Conservation (phyloP, 805 yeast genomes). For the Monosporozyma aquatica region DNA sequence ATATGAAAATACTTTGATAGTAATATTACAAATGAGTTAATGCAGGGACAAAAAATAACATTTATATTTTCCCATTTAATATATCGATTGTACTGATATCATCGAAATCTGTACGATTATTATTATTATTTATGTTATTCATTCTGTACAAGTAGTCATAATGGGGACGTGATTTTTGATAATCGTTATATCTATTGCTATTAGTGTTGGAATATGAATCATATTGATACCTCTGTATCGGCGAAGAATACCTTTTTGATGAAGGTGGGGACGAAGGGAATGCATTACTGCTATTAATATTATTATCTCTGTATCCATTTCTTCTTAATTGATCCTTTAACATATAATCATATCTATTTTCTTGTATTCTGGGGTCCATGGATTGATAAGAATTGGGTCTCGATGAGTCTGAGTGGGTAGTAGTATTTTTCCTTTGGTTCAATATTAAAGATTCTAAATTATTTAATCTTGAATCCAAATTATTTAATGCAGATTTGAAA, state of each 20-base stretch:
- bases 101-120: background rate
- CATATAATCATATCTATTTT: slow-evolving; percentile 6
- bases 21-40: background rate
- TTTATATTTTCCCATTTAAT: slow-evolving; percentile 1
- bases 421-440: too few relatives aligned
- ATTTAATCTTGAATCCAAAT: slow-evolving; percentile 1
- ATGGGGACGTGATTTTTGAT: too few relatives aligned
- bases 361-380: background rate
- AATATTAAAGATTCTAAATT: background rate
- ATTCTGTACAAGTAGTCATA: too few relatives aligned
- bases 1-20: background rate
- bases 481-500: background rate
- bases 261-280: background rate
- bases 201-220: too few relatives aligned
- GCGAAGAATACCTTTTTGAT: background rate
- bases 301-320: background rate
- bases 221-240: too few relatives aligned
- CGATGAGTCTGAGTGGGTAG: too few relatives aligned
- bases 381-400: background rate
- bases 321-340: slow-evolving; percentile 8
- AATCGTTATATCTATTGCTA: too few relatives aligned
- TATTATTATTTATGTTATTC: background rate
- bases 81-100: slow-evolving; percentile 6
- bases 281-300: background rate
- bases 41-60: too few relatives aligned